A percentile compares a stretch with the other conserved stretches of the same genome.
Conservation (phyloP, 2,329 filamentous ascomycete genomes). For the Sporothrix protearum region DNA sequence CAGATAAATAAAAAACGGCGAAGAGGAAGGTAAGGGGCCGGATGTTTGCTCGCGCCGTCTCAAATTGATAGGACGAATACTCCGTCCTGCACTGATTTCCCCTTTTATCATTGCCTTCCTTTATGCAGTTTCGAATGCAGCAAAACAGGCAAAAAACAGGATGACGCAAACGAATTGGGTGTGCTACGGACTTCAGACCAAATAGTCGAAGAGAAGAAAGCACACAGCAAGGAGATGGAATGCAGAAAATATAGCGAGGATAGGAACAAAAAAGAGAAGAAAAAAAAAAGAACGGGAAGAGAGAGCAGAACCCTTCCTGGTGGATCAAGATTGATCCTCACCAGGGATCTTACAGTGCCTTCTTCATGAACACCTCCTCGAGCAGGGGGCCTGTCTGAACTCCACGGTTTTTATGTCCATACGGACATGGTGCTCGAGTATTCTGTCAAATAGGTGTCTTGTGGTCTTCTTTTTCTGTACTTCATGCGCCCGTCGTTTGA, state of each 20-base stretch:
- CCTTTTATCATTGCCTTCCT: neutral
- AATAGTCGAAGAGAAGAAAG: neutral
- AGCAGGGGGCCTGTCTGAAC: constrained; percentile 4
- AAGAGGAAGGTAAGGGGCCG: neutral
- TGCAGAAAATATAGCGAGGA: no score
- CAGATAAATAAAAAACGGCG: no score
- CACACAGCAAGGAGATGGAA: neutral
- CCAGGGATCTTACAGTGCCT: constrained; percentile 8
- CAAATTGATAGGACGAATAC: neutral
- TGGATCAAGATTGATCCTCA: constrained; percentile 18
- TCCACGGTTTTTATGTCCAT: neutral
- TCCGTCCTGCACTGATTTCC: neutral
- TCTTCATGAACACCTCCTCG: neutral
- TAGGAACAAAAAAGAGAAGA: neutral
- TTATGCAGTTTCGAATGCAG: constrained; percentile 16
- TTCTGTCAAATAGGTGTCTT: neutral
- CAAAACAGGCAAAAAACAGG: constrained; percentile 14
- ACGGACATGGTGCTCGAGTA: neutral
- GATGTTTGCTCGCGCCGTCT: neutral
- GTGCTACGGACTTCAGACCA: neutral
- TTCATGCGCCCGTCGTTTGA: constrained; percentile 10
- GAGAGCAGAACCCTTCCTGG: neutral
- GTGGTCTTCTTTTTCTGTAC: neutral
- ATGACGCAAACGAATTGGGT: neutral
- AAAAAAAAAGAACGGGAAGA: neutral